phyloP scores from a whole-genome alignment of 1,284 basidiomycete genomes.

The Ustilago vetiveriae region DNA sequence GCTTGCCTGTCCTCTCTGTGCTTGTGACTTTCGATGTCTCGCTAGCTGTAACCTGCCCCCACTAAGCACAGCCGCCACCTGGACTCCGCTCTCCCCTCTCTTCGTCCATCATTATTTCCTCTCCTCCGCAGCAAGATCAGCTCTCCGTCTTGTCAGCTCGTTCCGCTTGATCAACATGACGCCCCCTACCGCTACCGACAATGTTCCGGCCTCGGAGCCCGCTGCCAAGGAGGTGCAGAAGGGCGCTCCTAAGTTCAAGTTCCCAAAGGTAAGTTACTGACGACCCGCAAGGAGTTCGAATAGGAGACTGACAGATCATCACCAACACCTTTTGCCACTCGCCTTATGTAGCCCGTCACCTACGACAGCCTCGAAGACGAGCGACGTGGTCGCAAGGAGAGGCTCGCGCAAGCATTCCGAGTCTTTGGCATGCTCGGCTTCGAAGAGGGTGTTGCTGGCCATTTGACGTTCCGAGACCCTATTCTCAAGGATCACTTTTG shows the following conservation, averaged over 20 bases:
- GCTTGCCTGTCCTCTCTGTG: no score
- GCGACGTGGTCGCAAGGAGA: slow-evolving; percentile 71
- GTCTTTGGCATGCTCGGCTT: slow-evolving; percentile 73
- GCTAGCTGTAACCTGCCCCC: no score
- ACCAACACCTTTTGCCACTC: background rate
- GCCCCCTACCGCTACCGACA: slow-evolving; percentile 46
- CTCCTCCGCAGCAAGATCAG: no score
- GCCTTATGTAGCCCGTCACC: slow-evolving; percentile 50
- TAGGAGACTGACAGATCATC: no score
- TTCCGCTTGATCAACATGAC: slow-evolving; percentile 15
- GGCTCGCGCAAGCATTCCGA: slow-evolving; percentile 71
- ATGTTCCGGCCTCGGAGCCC: slow-evolving; percentile 33
- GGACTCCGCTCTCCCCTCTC: no score
- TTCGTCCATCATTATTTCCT: no score
- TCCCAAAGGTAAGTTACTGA: slow-evolving; percentile 29
- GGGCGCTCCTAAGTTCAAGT: slow-evolving; percentile 52
- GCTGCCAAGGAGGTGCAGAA: slow-evolving; percentile 51
- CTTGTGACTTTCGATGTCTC: no score
- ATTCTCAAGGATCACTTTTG: slow-evolving; percentile 72
- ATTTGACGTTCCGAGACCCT: slow-evolving; percentile 75
- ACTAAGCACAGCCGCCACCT: no score
- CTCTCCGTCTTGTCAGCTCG: no score
- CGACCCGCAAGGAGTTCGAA: background rate
- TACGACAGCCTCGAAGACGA: slow-evolving; percentile 70
- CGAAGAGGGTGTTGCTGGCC: slow-evolving; percentile 72